Evolutionary conservation across 192 early-diverging fungal genomes (phyloP).

Genomic region (Coemansia sp.): DNA sequence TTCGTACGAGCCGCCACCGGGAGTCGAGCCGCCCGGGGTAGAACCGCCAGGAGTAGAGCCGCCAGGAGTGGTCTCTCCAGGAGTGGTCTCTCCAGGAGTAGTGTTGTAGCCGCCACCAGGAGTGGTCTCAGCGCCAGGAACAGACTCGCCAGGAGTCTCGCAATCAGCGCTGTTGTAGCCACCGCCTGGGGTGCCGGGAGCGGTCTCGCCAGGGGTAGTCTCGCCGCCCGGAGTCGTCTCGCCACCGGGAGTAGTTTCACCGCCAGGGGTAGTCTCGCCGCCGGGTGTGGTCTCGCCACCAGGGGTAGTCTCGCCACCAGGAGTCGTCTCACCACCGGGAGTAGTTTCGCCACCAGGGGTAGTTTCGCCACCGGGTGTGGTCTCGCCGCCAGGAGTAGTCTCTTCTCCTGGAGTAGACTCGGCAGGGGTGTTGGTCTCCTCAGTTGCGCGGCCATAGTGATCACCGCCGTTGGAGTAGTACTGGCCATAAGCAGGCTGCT

Average conservation of each 20-base stretch:
- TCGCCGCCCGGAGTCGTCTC: background rate
- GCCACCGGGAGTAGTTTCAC: constrained; percentile 9
- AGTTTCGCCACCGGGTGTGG: background rate
- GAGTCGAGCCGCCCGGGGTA: background rate
- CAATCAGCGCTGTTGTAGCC: background rate
- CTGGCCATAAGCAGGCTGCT: constrained; percentile 19
- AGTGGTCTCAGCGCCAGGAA: constrained; percentile 4
- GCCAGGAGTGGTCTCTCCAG: constrained; percentile 18
- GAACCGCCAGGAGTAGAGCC: background rate
- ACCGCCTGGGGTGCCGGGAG: constrained; percentile 17
- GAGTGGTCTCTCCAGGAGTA: constrained; percentile 9
- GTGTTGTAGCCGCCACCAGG: background rate
- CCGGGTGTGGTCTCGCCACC: constrained; percentile 15
- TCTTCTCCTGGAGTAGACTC: background rate
- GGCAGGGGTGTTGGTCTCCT: constrained; percentile 30
- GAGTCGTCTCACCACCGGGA: constrained; percentile 5
- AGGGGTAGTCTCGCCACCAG: constrained; percentile 11
- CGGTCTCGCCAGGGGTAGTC: constrained; percentile 10
- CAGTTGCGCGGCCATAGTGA: constrained; percentile 38
- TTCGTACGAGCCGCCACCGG: constrained; percentile 12
- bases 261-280: background rate
- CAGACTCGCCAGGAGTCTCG: constrained; percentile 12
- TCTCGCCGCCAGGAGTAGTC: constrained; percentile 1
- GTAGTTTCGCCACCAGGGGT: constrained; percentile 14
- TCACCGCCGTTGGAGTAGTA: constrained; percentile 16